Conservation (phyloP, 352 stramenopile genomes). For the Globisporangium ultimum region DNA sequence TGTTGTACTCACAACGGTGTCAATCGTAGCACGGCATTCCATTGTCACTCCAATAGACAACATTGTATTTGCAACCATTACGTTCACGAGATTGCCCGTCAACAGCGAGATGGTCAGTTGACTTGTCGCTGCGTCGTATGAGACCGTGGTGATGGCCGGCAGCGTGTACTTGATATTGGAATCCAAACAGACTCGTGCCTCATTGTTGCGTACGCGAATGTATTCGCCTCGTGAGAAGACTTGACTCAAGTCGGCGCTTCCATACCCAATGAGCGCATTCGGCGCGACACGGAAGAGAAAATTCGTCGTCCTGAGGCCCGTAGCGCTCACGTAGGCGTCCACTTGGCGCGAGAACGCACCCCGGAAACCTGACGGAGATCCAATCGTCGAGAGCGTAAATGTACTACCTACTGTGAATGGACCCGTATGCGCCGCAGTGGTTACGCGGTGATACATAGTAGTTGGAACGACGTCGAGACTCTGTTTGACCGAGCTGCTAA, state of each 20-base stretch:
- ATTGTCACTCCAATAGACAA: constrained; percentile 39
- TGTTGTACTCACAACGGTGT: constrained; percentile 13
- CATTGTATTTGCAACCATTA: constrained; percentile 30
- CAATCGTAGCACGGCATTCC: constrained; percentile 27
- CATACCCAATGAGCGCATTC: constrained; percentile 30
- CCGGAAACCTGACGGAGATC: constrained; percentile 31
- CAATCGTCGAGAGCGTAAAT: constrained; percentile 62
- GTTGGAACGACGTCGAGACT: constrained; percentile 24
- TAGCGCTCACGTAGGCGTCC: constrained; percentile 37
- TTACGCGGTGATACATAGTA: constrained; percentile 58
- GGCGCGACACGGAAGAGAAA: constrained; percentile 56
- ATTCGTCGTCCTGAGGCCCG: constrained; percentile 21
- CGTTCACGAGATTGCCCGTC: constrained; percentile 14
- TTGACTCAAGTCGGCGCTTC: constrained; percentile 24
- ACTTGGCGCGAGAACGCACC: constrained; percentile 48
- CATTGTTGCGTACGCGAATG: constrained; percentile 53
- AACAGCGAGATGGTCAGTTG: constrained; percentile 49
- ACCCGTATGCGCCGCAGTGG: constrained; percentile 60
- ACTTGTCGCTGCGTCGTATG: constrained; percentile 22
- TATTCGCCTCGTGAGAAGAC: constrained; percentile 62
- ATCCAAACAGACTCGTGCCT: constrained; percentile 66
- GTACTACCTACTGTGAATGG: constrained; percentile 56
- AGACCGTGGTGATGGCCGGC: constrained; percentile 25
- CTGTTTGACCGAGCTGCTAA: constrained; percentile 21
- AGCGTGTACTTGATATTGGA: constrained; percentile 45